These are phyloP conservation scores for Volvox reticuliferus DNA, from an alignment of 139 green algal species.

Conservation along the genomic window DNA sequence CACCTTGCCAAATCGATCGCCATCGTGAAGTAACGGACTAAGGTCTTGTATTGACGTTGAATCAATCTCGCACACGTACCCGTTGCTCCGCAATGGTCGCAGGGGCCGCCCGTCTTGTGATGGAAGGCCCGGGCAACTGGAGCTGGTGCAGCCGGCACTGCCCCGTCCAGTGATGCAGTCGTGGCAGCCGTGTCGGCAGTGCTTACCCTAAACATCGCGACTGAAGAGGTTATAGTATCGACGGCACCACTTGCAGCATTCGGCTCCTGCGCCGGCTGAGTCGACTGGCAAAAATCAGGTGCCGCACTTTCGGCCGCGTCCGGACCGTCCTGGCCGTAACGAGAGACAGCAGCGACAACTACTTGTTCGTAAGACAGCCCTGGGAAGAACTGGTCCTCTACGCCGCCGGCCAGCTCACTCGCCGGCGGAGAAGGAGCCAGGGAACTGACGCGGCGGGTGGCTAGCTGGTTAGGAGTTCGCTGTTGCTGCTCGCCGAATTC, in stretches of 20 bases:
- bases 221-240: too few relatives aligned
- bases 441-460: neutral
- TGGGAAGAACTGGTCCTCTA: neutral
- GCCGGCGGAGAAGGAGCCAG: neutral
- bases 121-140: constrained; percentile 28
- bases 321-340: neutral
- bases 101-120: constrained; percentile 67
- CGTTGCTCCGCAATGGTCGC: constrained; percentile 67
- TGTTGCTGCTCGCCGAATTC: neutral
- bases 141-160: neutral
- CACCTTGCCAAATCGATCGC: too few relatives aligned
- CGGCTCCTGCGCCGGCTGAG: neutral
- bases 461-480: neutral
- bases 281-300: neutral
- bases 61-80: neutral
- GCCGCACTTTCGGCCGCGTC: neutral
- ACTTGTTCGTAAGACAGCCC: neutral
- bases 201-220: too few relatives aligned
- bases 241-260: too few relatives aligned
- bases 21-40: too few relatives aligned
- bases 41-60: too few relatives aligned
- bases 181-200: neutral
- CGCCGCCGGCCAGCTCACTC: neutral
- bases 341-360: neutral
- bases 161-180: neutral